Base-by-base conservation (phyloP, 73 alveolate genomes). In the Uronychia setigera region DNA sequence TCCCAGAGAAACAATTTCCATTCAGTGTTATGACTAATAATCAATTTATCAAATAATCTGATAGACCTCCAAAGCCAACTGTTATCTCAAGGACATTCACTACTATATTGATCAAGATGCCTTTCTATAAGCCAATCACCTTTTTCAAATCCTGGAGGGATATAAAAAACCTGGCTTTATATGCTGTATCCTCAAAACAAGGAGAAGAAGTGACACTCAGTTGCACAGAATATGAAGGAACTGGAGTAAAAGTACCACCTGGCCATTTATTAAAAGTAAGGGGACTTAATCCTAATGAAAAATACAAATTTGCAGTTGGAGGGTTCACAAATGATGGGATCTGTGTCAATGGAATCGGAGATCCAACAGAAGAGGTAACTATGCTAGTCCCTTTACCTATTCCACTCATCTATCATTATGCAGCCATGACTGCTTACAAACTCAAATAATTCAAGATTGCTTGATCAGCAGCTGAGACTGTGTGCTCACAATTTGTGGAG, bases 291-390 rank as follows among this genome's bases (percentile, higher is more conserved):
- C 96, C 95, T 77, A 97, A 97, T 92, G 97, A 94, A 86, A 97
- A 94, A 85, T 96, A 97, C 89, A 95, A 95, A 78, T 97, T 96
- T 88, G 99, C 99, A 34, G 96, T 93, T 74, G 98, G 98, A 1
- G 99, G 97, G 0, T 97, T 92, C 88, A 97, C 97, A 29, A 85
- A 86, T 76, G 99, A 94, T 80, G 98, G 95, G 9, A 91, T 93
- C 14, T 92, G 96, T 67, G 95, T 96, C 32, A 96, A 96, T 93
- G 97, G 97, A 5, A 93, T 97, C 31, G 99, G 99, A 29, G 96
- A 95, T 81, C 96, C 99, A n/a, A 87, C 98, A 29, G 95, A 94
- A 59, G 99, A 97, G 33, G 89, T 97, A 19, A 91, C 93, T 33
- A 88, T 96, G 33, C 89, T 95, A 30, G 96, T 94, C 85, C 99